Evolutionary conservation across 768 basidiomycete genomes (phyloP).

Genomic region (Leucocoprinus sp.): DNA sequence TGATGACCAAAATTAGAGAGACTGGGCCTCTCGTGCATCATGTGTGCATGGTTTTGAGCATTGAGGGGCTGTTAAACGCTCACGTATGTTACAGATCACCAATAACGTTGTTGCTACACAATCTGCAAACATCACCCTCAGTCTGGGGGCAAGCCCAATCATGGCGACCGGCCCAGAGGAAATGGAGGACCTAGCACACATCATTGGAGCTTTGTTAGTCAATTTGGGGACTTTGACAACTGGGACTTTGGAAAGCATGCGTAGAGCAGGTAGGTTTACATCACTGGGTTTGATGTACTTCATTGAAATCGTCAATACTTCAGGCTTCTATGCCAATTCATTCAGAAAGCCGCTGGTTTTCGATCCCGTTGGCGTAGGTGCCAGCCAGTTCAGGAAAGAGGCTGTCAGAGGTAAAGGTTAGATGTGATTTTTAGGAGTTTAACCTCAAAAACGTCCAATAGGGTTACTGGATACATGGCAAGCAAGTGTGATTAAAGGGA

Average conservation of each 20-base stretch:
- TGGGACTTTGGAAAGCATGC: slow-evolving; percentile 62
- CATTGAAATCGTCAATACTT: not conserved
- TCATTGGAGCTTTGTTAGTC: slow-evolving; percentile 64
- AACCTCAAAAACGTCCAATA: slow-evolving; percentile 15
- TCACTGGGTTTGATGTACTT: not conserved
- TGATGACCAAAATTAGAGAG: slow-evolving; percentile 45
- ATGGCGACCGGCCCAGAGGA: slow-evolving; percentile 85
- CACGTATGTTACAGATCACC: slow-evolving; percentile 53
- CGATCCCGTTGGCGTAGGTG: slow-evolving; percentile 90
- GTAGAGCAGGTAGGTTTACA: slow-evolving; percentile 47
- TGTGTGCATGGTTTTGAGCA: slow-evolving; percentile 42
- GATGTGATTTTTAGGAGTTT: not conserved
- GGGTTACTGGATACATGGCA: slow-evolving; percentile 75
- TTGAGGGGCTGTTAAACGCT: not conserved
- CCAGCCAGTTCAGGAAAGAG: slow-evolving; percentile 60
- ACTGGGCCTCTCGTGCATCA: slow-evolving; percentile 76
- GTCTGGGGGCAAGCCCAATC: slow-evolving; percentile 84
- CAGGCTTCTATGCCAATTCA: slow-evolving; percentile 52
- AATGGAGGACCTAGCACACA: slow-evolving; percentile 66
- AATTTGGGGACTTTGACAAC: slow-evolving; percentile 77
- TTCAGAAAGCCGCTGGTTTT: slow-evolving; percentile 73
- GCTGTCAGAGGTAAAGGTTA: slow-evolving; percentile 44
- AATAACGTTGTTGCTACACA: slow-evolving; percentile 85
- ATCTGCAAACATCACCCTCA: slow-evolving; percentile 84
- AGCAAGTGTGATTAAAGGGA: slow-evolving; percentile 89